phyloP scores from a whole-genome alignment of 2,329 filamentous ascomycete genomes.

The Penicillium brasilianum region DNA sequence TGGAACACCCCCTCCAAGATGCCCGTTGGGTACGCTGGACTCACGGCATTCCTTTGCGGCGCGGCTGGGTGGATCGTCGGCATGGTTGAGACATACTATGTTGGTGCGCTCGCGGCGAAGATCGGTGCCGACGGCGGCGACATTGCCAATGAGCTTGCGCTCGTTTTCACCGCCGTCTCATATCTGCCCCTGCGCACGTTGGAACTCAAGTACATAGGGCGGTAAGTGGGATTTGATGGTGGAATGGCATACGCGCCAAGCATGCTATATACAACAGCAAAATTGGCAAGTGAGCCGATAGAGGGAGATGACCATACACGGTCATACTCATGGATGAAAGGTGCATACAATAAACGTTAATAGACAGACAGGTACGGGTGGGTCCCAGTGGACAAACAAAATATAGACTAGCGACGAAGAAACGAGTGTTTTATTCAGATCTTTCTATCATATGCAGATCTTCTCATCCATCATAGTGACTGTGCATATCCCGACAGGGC shows the following conservation, averaged over 20 bases:
- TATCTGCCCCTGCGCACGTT: conserved; percentile 56
- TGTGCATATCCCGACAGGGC: conserved; percentile 8
- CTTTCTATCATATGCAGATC: not conserved
- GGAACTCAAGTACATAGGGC: conserved; percentile 56
- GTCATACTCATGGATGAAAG: not conserved
- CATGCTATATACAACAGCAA: not conserved
- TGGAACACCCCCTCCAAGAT: conserved; percentile 54
- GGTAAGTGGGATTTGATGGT: conserved; percentile 28
- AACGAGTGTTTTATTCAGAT: not conserved
- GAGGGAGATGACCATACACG: not conserved
- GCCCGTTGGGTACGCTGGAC: conserved; percentile 53
- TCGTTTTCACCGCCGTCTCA: conserved; percentile 55
- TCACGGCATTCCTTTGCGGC: conserved; percentile 53
- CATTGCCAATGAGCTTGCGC: conserved; percentile 59
- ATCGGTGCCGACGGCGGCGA: conserved; percentile 56
- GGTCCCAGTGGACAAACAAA: not conserved
- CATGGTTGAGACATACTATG: conserved; percentile 64
- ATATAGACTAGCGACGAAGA: not conserved
- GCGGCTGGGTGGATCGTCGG: conserved; percentile 60
- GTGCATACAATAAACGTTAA: not conserved
- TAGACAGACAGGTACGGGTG: not conserved
- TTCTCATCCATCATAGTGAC: conserved; percentile 3
- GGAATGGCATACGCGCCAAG: conserved; percentile 2
- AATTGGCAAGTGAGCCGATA: not conserved
- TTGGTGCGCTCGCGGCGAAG: conserved; percentile 51